These are phyloP conservation scores for Escovopsis sp. DNA, from an alignment of 2,329 filamentous ascomycete genomes.

Conservation along the genomic window DNA sequence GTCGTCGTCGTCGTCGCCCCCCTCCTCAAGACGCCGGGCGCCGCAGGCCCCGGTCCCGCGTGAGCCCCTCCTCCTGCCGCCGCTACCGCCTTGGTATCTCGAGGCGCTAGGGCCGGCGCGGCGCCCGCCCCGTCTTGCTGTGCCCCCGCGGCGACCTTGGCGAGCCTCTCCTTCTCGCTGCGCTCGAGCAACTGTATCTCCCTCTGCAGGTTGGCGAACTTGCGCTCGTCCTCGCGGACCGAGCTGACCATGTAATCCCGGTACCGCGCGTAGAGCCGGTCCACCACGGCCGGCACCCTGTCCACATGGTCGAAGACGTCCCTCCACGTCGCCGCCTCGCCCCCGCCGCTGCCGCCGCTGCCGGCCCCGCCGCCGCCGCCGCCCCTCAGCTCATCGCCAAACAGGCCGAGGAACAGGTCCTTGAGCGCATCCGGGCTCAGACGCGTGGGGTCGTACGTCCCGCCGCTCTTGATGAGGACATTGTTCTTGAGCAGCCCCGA, in stretches of 20 bases:
- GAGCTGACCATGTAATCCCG: conserved; percentile 51
- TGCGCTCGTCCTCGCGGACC: conserved; percentile 60
- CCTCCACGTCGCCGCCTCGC: conserved; percentile 51
- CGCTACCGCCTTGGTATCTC: conserved; percentile 16
- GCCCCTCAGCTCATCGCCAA: conserved; percentile 55
- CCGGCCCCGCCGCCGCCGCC: conserved; percentile 16
- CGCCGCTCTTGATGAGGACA: conserved; percentile 53
- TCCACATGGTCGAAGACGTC: conserved; percentile 53
- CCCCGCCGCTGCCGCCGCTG: conserved; percentile 29
- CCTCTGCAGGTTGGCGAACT: conserved; percentile 45
- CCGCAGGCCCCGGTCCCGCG: conserved; percentile 7
- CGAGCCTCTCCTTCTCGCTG: conserved; percentile 22
- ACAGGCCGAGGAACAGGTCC: conserved; percentile 59
- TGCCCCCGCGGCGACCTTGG: conserved; percentile 13
- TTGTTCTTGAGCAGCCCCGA: conserved; percentile 64
- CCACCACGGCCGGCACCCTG: conserved; percentile 54
- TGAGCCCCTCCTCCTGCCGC: conserved; percentile 11
- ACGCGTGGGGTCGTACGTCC: conserved; percentile 56
- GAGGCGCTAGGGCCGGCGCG: conserved; percentile 17
- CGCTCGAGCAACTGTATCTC: conserved; percentile 57
- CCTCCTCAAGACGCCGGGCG: conserved; percentile 13
- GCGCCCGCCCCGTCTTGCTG: conserved; percentile 13
- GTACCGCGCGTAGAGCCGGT: conserved; percentile 63
- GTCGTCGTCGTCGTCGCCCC: conserved; percentile 12
- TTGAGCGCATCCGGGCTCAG: conserved; percentile 66